Percentiles rank a stretch among this genome's conserved stretches.
Conservation (phyloP, 768 basidiomycete species). For the Paxillus rubicundulus region DNA sequence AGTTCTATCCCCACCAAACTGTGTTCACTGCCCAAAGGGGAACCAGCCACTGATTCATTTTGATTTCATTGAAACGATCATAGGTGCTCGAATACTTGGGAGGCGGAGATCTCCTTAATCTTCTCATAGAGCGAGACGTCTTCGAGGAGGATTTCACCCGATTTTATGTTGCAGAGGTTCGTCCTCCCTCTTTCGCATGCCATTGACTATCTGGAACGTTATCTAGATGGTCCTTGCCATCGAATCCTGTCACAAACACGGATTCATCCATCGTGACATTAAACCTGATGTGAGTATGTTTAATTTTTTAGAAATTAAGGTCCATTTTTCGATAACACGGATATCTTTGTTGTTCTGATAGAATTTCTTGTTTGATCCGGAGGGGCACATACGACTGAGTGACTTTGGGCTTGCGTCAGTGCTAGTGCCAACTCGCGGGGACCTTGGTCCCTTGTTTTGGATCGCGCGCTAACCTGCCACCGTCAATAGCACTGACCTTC, state of each 20-base stretch:
- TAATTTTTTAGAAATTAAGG: conserved; percentile 29
- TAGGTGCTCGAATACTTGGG: conserved; percentile 95
- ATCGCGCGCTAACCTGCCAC: conserved; percentile 18
- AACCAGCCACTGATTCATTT: conserved; percentile 47
- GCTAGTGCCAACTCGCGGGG: conserved; percentile 23
- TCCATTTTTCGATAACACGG: conserved; percentile 24
- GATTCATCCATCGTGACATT: conserved; percentile 98
- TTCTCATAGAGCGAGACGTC: conserved; percentile 88
- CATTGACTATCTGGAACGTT: conserved; percentile 25
- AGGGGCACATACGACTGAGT: conserved; percentile 91
- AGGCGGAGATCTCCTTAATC: conserved; percentile 92
- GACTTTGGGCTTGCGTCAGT: conserved; percentile 96
- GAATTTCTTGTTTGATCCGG: conserved; percentile 94
- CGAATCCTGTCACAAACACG: conserved; percentile 88
- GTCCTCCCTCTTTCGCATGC: conserved; percentile 19
- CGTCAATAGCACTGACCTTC: conserved; percentile 72
- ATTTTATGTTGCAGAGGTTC: conserved; percentile 93
- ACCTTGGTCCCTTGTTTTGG: conserved; percentile 16
- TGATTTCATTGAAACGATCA: conserved; percentile 47
- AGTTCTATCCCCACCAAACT: conserved; percentile 32
- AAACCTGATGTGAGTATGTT: conserved; percentile 75
- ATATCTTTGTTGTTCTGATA: conserved; percentile 34
- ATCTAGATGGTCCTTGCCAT: conserved; percentile 90
- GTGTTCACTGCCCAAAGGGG: conserved; percentile 22
- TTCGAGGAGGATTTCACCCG: conserved; percentile 89